Evolutionary conservation across 805 yeast genomes (phyloP).

Genomic region (Kuraishia cidri): DNA sequence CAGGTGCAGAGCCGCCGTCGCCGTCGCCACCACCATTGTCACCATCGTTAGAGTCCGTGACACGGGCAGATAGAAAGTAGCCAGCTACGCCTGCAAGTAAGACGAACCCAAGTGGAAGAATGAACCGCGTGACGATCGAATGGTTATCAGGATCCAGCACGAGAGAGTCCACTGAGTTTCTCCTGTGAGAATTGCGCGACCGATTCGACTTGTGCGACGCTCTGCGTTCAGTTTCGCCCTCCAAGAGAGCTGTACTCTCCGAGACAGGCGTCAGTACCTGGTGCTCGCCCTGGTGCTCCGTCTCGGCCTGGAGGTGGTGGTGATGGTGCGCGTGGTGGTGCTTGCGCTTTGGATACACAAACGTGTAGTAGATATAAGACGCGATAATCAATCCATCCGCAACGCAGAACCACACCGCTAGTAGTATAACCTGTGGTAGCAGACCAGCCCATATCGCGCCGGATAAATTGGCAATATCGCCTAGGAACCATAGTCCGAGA

Average conservation of each 20-base stretch:
- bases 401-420: constrained; percentile 71
- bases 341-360: constrained; percentile 29
- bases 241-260: constrained; percentile 1
- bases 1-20: constrained; percentile 9
- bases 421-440: constrained; percentile 58
- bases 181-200: constrained; percentile 12
- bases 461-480: constrained; percentile 57
- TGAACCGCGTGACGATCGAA: constrained; percentile 37
- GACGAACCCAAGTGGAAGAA: constrained; percentile 55
- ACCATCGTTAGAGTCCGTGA: constrained; percentile 11
- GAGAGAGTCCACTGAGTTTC: constrained; percentile 44
- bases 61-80: constrained; percentile 36
- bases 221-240: background rate
- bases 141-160: constrained; percentile 38
- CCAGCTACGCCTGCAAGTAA: constrained; percentile 55
- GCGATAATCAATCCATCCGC: constrained; percentile 54
- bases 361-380: constrained; percentile 52
- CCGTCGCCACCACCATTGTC: constrained; percentile 10
- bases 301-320: constrained; percentile 8
- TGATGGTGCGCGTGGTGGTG: constrained; percentile 8
- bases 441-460: constrained; percentile 68
- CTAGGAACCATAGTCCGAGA: constrained; percentile 60
- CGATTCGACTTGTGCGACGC: constrained; percentile 9
- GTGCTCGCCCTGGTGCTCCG: constrained; percentile 8
- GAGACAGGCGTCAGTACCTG: constrained; percentile 7